Conservation (phyloP, 2,329 filamentous ascomycete genomes). For the Teratosphaeria nubilosa region DNA sequence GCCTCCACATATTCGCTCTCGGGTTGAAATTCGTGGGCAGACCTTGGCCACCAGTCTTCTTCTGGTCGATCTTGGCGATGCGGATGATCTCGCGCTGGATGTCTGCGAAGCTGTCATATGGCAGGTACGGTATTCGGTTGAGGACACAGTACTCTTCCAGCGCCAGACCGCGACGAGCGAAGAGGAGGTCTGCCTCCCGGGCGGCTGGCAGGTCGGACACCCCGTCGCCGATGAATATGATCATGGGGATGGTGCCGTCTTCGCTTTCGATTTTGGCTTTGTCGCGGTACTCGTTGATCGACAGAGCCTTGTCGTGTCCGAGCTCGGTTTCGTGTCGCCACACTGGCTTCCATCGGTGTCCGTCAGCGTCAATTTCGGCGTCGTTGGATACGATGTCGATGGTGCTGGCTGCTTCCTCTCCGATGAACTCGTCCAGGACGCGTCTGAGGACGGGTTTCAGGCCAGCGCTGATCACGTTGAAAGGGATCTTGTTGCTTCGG, state of each 20-base stretch:
- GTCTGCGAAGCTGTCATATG: slow-evolving; percentile 58
- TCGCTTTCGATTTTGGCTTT: slow-evolving; percentile 45
- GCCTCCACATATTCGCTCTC: slow-evolving; percentile 50
- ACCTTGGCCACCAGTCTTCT: slow-evolving; percentile 50
- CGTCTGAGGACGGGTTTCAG: slow-evolving; percentile 53
- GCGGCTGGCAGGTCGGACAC: slow-evolving; percentile 58
- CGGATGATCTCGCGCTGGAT: slow-evolving; percentile 51
- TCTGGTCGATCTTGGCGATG: slow-evolving; percentile 50
- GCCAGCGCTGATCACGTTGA: slow-evolving; percentile 60
- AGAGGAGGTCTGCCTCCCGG: slow-evolving; percentile 56
- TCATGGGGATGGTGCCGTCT: slow-evolving; percentile 53
- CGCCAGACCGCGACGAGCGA: slow-evolving; percentile 53
- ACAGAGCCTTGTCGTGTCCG: slow-evolving; percentile 33
- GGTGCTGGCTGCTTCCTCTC: slow-evolving; percentile 47
- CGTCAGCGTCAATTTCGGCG: slow-evolving; percentile 48
- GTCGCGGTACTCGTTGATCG: slow-evolving; percentile 51
- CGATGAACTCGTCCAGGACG: slow-evolving; percentile 56
- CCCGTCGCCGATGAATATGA: slow-evolving; percentile 61
- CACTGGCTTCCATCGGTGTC: slow-evolving; percentile 53
- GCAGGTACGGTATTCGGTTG: slow-evolving; percentile 49
- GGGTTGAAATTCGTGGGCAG: slow-evolving; percentile 40
- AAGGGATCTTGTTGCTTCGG: slow-evolving; percentile 51
- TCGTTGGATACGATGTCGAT: slow-evolving; percentile 63
- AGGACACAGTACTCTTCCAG: slow-evolving; percentile 58
- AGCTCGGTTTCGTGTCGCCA: slow-evolving; percentile 57